Conservation (phyloP, 1,284 basidiomycete species). For the Apiotrichum sp. region DNA sequence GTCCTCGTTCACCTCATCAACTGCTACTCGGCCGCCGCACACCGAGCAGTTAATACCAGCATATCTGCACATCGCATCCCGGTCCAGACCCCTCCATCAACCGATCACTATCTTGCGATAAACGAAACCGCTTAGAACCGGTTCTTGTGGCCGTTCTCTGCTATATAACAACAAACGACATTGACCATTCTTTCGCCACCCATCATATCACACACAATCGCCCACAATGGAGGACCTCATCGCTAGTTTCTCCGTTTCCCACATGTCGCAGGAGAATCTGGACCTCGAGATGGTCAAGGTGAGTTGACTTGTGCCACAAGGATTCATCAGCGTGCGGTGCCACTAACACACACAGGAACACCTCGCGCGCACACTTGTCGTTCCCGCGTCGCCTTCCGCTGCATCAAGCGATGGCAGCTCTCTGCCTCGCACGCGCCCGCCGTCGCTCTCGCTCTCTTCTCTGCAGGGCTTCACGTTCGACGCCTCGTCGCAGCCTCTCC, state of each 20-base stretch:
- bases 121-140: too few species aligned
- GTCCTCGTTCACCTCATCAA: too few species aligned
- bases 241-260: slow-evolving; percentile 35
- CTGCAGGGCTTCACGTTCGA: slow-evolving; percentile 3
- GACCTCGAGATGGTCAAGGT: slow-evolving; percentile 42
- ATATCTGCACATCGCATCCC: too few species aligned
- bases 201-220: too few species aligned
- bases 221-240: slow-evolving; percentile 43
- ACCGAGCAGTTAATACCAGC: too few species aligned
- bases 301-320: slow-evolving; percentile 1
- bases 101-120: background rate
- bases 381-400: slow-evolving; percentile 9
- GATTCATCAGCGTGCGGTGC: background rate
- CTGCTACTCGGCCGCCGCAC: too few species aligned
- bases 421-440: slow-evolving; percentile 3
- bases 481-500: slow-evolving; percentile 4
- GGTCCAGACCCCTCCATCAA: too few species aligned
- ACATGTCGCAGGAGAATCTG: slow-evolving; percentile 39
- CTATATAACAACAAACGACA: too few species aligned
- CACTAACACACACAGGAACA: slow-evolving; percentile 6
- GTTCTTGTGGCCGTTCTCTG: too few species aligned
- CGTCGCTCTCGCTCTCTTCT: background rate
- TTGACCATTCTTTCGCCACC: too few species aligned
- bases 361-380: slow-evolving; percentile 16
- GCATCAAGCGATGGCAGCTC: background rate